Conservation (phyloP, 352 stramenopile genomes). For the Aphanomyces cochlioides region DNA sequence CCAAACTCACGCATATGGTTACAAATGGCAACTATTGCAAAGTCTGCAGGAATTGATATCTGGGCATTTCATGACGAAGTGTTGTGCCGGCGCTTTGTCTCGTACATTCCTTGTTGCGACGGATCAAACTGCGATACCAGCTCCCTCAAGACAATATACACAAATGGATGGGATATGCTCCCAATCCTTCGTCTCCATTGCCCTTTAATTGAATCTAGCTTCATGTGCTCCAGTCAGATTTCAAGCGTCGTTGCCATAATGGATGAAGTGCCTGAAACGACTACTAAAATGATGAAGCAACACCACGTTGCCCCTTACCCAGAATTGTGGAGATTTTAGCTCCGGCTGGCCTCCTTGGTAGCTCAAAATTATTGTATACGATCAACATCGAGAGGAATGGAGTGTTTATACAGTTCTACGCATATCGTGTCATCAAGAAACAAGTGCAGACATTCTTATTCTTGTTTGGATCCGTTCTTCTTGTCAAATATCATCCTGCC, state of each 20-base stretch:
- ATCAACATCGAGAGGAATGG: too few relatives aligned
- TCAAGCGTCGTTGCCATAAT: not conserved
- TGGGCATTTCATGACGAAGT: constrained; percentile 11
- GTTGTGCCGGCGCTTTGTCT: not conserved
- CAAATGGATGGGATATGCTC: constrained; percentile 5
- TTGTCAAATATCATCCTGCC: too few relatives aligned
- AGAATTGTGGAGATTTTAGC: too few relatives aligned
- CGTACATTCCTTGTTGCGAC: not conserved
- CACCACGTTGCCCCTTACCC: too few relatives aligned
- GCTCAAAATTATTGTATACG: too few relatives aligned
- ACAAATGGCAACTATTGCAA: not conserved
- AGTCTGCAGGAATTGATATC: constrained; percentile 14
- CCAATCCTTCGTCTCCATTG: not conserved
- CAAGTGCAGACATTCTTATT: too few relatives aligned
- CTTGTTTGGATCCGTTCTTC: too few relatives aligned
- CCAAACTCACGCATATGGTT: not conserved
- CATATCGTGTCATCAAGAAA: too few relatives aligned
- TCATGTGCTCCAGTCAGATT: not conserved
- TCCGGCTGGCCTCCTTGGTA: too few relatives aligned
- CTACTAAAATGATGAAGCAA: too few relatives aligned
- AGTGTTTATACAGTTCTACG: too few relatives aligned
- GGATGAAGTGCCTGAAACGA: too few relatives aligned
- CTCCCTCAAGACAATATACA: not conserved
- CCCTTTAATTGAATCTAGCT: not conserved
- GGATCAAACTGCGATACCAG: not conserved